These are phyloP conservation scores for Marchantia paleacea DNA, from an alignment of 225 moss, liverwort and hornwort genomes.

Conservation along the genomic window DNA sequence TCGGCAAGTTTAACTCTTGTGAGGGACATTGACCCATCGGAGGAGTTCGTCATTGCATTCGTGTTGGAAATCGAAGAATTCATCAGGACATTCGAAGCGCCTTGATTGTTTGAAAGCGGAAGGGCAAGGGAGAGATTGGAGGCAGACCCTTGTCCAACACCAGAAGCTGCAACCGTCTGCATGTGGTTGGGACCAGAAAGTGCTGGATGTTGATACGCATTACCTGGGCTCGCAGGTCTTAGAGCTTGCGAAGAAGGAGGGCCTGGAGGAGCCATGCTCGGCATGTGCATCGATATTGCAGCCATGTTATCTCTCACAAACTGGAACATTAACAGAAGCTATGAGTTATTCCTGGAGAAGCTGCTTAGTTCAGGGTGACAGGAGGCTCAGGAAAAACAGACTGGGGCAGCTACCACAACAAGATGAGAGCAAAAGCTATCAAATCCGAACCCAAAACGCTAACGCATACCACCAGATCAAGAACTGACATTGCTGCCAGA, in stretches of 20 bases:
- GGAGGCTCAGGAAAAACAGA: not conserved
- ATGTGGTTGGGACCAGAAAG: slow-evolving; percentile 37
- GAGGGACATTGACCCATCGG: slow-evolving; percentile 50
- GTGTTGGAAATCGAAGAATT: slow-evolving; percentile 12
- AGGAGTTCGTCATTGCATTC: slow-evolving; percentile 15
- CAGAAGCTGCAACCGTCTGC: slow-evolving; percentile 24
- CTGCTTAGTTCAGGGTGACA: not conserved
- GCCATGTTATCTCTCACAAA: slow-evolving; percentile 29
- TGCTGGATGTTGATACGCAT: slow-evolving; percentile 33
- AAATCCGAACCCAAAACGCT: not conserved
- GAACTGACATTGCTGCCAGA: not conserved
- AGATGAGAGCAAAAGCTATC: not conserved
- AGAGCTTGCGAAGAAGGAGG: slow-evolving; percentile 34
- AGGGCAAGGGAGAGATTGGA: slow-evolving; percentile 49
- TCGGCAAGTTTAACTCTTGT: slow-evolving; percentile 85
- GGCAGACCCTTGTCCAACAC: slow-evolving; percentile 30
- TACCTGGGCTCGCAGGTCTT: slow-evolving; percentile 38
- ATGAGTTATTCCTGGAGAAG: not conserved
- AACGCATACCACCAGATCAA: not conserved
- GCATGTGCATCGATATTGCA: slow-evolving; percentile 45
- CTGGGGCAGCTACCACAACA: not conserved
- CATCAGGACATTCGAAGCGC: slow-evolving; percentile 4
- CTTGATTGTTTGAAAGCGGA: slow-evolving; percentile 37
- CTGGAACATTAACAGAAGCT: slow-evolving; percentile 30
- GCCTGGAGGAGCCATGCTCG: slow-evolving; percentile 35